Base-by-base conservation (phyloP, 2,329 filamentous ascomycete species). In the Monosporascus sp. region DNA sequence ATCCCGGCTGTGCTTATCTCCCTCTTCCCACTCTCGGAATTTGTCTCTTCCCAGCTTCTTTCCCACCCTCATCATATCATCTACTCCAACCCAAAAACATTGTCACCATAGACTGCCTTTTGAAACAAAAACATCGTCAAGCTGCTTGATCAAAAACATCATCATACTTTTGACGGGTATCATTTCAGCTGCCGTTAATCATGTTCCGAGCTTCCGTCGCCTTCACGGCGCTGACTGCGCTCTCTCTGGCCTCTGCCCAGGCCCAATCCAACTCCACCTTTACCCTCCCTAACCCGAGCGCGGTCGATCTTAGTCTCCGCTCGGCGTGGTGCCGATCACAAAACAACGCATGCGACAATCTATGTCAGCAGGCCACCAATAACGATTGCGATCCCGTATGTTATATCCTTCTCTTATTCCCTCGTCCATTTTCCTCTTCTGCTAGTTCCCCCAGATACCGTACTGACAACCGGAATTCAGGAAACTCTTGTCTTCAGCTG, bases 311-410 rank as follows among this genome's bases (percentile, higher is more conserved):
- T 22, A 57, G 60, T 36, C 56, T n/a, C 44, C 41, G 50, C 54
- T 79, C 75, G 47, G 52, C 61, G 18, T 83, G 79, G 80, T 83
- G 80, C 67, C 65, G 62, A 50, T 78, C 72, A 43, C 71, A 83
- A 71, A 67, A 66, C 54, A 75, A 79, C 66, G 77, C 74, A 39
- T 83, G 80, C 70, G 56, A 57, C 47, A 67, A 67, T 24, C 74
- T 83, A 41, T 83, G 80, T 70, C 65, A 64, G 50, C 58, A 64
- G 50, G 65, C 70, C 20, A 57, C 65, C 6, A 57, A 56, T 50
- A 81, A 82, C 65, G 60, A 63, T 51, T 83, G 80, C 65, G 58
- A 67, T 20, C 59, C 69, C 53, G 80, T 83, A 70, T 58, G 78
- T 67, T 43, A 45, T 46, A 48, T 44, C 17, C 48, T n/a, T 17